Evolutionary conservation across 768 basidiomycete genomes (phyloP).

Genomic region (Macrolepiota albuminosa): DNA sequence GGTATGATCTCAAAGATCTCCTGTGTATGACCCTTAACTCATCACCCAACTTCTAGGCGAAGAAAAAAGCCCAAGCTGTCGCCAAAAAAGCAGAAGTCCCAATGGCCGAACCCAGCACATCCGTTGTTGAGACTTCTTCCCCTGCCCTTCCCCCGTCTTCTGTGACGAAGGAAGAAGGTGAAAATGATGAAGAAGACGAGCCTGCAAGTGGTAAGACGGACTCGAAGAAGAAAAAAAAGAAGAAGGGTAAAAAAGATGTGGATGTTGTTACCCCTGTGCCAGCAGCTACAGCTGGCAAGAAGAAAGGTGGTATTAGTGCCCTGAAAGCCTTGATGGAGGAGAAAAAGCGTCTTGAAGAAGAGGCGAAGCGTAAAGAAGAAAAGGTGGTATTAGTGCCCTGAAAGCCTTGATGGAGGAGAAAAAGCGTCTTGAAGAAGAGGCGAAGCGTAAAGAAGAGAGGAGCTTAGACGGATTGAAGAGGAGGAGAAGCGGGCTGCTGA

Average conservation of each 20-base stretch:
- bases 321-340: conserved; percentile 91
- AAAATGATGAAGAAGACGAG: conserved; percentile 65
- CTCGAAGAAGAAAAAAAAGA: conserved; percentile 87
- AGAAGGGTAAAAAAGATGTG: conserved; percentile 63
- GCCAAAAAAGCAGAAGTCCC: conserved; percentile 60
- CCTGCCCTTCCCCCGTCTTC: conserved; percentile 20
- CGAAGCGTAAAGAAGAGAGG: conserved; percentile 63
- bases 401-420: conserved; percentile 92
- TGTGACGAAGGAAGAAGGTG: conserved; percentile 42
- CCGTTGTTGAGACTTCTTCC: conserved; percentile 23
- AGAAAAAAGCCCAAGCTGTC: conserved; percentile 91
- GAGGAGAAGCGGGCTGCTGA: conserved; percentile 79
- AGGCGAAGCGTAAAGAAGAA: conserved; percentile 67
- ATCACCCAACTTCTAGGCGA: conserved; percentile 50
- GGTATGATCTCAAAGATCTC: conserved; percentile 35
- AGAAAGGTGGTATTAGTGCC: conserved; percentile 77
- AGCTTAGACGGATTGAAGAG: conserved; percentile 78
- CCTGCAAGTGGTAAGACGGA: conserved; percentile 45
- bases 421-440: conserved; percentile 85
- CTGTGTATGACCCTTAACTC: conserved; percentile 3
- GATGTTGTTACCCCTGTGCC: conserved; percentile 36
- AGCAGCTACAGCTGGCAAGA: conserved; percentile 42
- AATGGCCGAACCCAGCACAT: conserved; percentile 23
- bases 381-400: conserved; percentile 75
- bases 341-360: conserved; percentile 85